phyloP scores from a whole-genome alignment of 176 grass and related monocot genomes.

The Oryza australiensis region DNA sequence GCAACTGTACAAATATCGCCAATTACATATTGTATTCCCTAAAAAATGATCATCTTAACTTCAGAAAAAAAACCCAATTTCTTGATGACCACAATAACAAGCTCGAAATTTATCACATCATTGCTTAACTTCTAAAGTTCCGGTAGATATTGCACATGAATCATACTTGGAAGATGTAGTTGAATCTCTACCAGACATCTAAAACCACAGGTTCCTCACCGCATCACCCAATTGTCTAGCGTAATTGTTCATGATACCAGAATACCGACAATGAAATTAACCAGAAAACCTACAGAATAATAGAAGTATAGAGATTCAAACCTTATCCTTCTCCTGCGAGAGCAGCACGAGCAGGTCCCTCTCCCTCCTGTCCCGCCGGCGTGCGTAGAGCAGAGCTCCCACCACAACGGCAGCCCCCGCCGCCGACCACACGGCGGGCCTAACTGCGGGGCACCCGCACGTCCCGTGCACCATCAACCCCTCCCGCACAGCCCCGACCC shows the following conservation, averaged over 20 bases:
- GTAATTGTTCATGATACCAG: neutral
- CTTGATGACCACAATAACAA: neutral
- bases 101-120: neutral
- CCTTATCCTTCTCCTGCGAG: constrained; percentile 76
- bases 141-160: neutral
- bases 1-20: neutral
- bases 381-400: constrained; percentile 53
- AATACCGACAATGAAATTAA: neutral
- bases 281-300: no score
- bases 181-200: neutral
- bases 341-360: constrained; percentile 57
- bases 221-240: neutral
- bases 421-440: constrained; percentile 54
- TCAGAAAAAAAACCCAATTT: neutral
- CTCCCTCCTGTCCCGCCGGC: constrained; percentile 64
- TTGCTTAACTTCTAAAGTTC: neutral
- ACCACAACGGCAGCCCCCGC: constrained; percentile 39
- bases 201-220: neutral
- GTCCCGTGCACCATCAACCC: constrained; percentile 29
- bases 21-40: neutral
- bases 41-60: neutral
- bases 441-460: constrained; percentile 44
- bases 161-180: neutral
- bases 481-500: constrained; percentile 37
- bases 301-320: constrained; percentile 26